Evolutionary conservation across 768 basidiomycete genomes (phyloP).

Genomic region (Auricularia sp.): DNA sequence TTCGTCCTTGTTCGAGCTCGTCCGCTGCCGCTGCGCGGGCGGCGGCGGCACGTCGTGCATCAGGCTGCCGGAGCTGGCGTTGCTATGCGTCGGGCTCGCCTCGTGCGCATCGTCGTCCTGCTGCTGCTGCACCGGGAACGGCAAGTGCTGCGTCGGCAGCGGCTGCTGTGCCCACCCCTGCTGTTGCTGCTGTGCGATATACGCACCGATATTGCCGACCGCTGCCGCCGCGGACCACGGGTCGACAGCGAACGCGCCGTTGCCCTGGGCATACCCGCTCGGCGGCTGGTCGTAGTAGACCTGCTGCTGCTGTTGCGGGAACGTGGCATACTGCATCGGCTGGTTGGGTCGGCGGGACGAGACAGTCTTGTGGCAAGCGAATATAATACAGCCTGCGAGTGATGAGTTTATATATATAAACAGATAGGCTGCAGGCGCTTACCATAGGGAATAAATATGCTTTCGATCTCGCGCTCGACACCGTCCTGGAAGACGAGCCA

Average conservation of each 20-base stretch:
- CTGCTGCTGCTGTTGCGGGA: not conserved
- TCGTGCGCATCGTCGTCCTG: not conserved
- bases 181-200: conserved; percentile 22
- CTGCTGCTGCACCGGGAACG: not conserved
- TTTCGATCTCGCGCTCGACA: conserved; percentile 60
- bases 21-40: not conserved
- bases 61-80: not conserved
- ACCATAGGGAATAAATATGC: conserved; percentile 89
- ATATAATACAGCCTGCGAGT: conserved; percentile 49
- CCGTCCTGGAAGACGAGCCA: conserved; percentile 38
- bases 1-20: not conserved
- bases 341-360: conserved; percentile 17
- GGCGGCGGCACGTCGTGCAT: not conserved
- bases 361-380: conserved; percentile 62
- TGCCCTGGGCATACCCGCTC: not conserved
- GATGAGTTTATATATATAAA: conserved; percentile 9
- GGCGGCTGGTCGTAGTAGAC: not conserved
- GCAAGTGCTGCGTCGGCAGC: conserved; percentile 16
- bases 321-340: not conserved
- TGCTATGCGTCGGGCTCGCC: not conserved
- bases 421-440: conserved; percentile 24
- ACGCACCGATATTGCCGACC: too few relatives aligned
- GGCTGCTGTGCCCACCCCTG: conserved; percentile 37
- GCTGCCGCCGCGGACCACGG: too few relatives aligned
- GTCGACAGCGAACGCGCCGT: not conserved